Base-by-base conservation (phyloP, 129 eudicot species). In the Escallonia herrerae region DNA sequence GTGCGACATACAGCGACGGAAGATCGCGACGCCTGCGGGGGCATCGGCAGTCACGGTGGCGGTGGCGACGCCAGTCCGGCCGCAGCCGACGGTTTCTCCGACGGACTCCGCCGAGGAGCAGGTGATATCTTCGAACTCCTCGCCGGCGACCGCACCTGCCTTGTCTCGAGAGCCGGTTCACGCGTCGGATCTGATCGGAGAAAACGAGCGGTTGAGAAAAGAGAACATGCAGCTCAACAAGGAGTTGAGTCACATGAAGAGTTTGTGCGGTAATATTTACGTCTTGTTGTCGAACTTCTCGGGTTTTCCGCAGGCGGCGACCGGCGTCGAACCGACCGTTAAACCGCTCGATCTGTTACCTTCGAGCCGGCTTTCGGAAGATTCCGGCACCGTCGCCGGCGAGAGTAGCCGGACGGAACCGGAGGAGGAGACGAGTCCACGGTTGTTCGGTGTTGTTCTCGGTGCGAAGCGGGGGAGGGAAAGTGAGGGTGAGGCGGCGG, bases 1-100 rank as follows among this genome's bases (percentile, higher is more conserved):
- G 8, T 64, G 86, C 52, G 97, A 89, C 43, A 94, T 94, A 14
- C 98, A 88, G 78, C 98, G 98, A 39, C 91, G 98, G 66, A 91
- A 91, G 64, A 69, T 84, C 0, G 33, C 72, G 2, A 41, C 78
- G 12, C 14, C 79, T 9, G 37, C 75, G 3, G 38, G 73, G 1
- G 70, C 68, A 2, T 66, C 63, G 12, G 56, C 81, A 2, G 22
- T 73, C 14, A 5, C 69, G 1, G 71, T 55, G 61, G n/a, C n/a
- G n/a, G n/a, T n/a, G n/a, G 40, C 72, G 6, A 72, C 67, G 6
- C 64, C 81, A 14, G 59, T 59, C n/a, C 63, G 74, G 40, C 76
- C 80, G 13, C 43, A 15, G 3, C 43, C 64, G 72, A 78, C 77
- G 39, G 79, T 76, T 5, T 85, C 98, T 11, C 84, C 95, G 9